These are phyloP conservation scores for Fusarium cyanostomum DNA, from an alignment of 2,329 filamentous ascomycete genomes.

Conservation along the genomic window DNA sequence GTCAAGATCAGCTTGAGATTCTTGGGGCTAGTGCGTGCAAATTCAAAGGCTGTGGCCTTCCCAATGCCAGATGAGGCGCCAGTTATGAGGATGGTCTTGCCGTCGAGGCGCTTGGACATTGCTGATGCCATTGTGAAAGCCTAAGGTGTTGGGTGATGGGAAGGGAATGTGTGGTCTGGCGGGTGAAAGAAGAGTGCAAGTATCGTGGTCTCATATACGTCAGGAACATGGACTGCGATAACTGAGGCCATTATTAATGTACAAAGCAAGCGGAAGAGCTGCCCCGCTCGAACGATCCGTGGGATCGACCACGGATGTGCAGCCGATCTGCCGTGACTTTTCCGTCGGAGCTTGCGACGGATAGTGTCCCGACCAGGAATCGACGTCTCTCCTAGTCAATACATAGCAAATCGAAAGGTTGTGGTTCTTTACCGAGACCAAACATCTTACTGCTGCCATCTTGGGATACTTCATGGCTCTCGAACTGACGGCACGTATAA, in stretches of 20 bases:
- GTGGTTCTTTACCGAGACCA: not conserved
- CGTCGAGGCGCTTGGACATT: constrained; percentile 82
- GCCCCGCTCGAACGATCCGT: not conserved
- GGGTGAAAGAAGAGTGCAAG: not conserved
- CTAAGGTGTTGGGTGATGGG: too few species aligned
- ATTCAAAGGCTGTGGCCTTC: constrained; percentile 81
- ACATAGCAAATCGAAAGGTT: too few species aligned
- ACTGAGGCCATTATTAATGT: constrained; percentile 6
- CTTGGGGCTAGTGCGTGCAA: constrained; percentile 83
- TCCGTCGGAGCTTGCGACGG: constrained; percentile 10
- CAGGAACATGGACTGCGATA: not conserved
- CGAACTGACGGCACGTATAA: too few species aligned
- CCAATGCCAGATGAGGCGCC: constrained; percentile 95
- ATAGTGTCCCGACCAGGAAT: not conserved
- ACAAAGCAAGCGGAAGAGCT: not conserved
- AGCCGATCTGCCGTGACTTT: constrained; percentile 2
- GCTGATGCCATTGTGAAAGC: constrained; percentile 61
- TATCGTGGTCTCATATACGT: not conserved
- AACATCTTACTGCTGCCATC: not conserved
- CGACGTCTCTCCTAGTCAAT: too few species aligned
- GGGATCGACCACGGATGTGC: not conserved
- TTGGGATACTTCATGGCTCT: too few species aligned
- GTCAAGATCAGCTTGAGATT: constrained; percentile 86
- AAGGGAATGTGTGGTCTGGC: too few species aligned
- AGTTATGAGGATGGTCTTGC: constrained; percentile 92